These are phyloP conservation scores for Xylaria grammica DNA, from an alignment of 495 filamentous ascomycete genomes.

Conservation along the genomic window DNA sequence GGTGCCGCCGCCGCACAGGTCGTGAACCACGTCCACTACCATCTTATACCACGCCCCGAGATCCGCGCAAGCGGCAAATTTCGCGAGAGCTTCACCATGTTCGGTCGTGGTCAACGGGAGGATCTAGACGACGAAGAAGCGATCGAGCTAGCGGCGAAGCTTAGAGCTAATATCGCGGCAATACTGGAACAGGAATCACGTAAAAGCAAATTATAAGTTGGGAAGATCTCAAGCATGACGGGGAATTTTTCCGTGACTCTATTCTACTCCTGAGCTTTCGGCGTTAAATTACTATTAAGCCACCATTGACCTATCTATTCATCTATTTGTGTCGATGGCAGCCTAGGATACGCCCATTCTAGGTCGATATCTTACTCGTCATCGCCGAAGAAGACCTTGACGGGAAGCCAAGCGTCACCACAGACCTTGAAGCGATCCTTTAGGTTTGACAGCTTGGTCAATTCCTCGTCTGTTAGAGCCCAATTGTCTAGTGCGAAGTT, in stretches of 20 bases:
- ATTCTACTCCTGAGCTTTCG: not conserved
- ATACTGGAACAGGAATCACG: constrained; percentile 57
- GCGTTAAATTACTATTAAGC: constrained; percentile 15
- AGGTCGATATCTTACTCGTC: constrained; percentile 61
- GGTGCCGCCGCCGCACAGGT: constrained; percentile 86
- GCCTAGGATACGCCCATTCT: constrained; percentile 13
- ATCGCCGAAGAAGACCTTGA: constrained; percentile 88
- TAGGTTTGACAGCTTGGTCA: constrained; percentile 65
- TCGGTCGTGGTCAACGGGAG: constrained; percentile 79
- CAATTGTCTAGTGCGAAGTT: constrained; percentile 72
- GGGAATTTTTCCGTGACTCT: not conserved
- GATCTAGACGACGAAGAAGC: constrained; percentile 89
- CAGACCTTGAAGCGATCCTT: constrained; percentile 78
- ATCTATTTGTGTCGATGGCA: constrained; percentile 16
- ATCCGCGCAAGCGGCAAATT: constrained; percentile 46
- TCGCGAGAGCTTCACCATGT: constrained; percentile 74
- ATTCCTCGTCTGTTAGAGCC: constrained; percentile 67
- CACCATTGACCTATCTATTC: constrained; percentile 30
- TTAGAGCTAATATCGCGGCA: constrained; percentile 65
- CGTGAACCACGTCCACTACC: constrained; percentile 90
- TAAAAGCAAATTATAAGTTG: constrained; percentile 34
- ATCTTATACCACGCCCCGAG: constrained; percentile 79
- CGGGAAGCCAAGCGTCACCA: constrained; percentile 69
- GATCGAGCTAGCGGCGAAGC: constrained; percentile 60
- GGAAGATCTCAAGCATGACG: not conserved